phyloP scores from a whole-genome alignment of 495 filamentous ascomycete genomes.

The Aspergillus wentii region DNA sequence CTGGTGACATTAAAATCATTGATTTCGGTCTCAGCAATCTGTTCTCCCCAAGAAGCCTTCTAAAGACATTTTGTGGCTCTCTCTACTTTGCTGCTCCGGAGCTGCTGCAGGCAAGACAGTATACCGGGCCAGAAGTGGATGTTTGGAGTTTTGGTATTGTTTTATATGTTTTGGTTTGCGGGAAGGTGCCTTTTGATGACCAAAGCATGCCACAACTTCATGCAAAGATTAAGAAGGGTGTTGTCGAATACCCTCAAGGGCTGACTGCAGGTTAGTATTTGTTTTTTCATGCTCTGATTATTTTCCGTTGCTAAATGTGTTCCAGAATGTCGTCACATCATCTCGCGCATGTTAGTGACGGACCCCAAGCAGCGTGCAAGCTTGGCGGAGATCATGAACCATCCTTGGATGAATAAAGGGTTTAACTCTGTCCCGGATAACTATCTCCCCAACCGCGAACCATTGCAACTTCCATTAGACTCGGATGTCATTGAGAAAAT shows the following conservation, averaged over 20 bases:
- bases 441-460: slow-evolving; percentile 77
- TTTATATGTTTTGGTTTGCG: slow-evolving; percentile 95
- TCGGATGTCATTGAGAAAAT: slow-evolving; percentile 80
- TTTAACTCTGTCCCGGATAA: slow-evolving; percentile 85
- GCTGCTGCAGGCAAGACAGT: slow-evolving; percentile 86
- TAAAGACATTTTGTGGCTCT: slow-evolving; percentile 98
- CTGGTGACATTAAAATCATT: slow-evolving; percentile 98
- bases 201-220: slow-evolving; percentile 99
- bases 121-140: slow-evolving; percentile 95
- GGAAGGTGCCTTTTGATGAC: slow-evolving; percentile 98
- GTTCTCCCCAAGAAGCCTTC: slow-evolving; percentile 77
- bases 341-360: slow-evolving; percentile 94
- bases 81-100: slow-evolving; percentile 98
- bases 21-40: slow-evolving; percentile 98
- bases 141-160: slow-evolving; percentile 99
- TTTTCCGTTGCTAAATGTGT: no score
- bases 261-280: slow-evolving; percentile 70
- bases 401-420: slow-evolving; percentile 97
- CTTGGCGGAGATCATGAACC: slow-evolving; percentile 88
- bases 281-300: background rate
- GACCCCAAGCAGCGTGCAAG: slow-evolving; percentile 84
- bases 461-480: slow-evolving; percentile 80
- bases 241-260: slow-evolving; percentile 93
- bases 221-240: slow-evolving; percentile 97
- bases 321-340: slow-evolving; percentile 86